Percentiles rank a stretch among this genome's conserved stretches.
Conservation (phyloP, 148 eudicot genomes). For the Silene conica region DNA sequence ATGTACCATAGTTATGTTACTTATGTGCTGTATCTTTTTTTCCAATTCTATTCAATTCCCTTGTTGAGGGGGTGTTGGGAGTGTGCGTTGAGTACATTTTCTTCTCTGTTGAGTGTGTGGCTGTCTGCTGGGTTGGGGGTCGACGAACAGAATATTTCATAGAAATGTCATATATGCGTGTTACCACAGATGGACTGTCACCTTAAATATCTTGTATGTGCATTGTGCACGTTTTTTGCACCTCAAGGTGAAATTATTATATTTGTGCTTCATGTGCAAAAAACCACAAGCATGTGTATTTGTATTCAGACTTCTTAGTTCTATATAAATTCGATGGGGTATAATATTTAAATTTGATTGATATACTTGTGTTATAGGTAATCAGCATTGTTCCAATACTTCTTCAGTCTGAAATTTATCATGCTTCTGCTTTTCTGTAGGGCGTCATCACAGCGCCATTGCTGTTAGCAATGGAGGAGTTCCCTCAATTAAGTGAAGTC, state of each 20-base stretch:
- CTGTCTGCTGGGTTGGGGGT: slow-evolving; percentile 1
- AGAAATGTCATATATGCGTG: background rate
- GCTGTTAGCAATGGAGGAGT: slow-evolving; percentile 89
- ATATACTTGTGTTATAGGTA: background rate
- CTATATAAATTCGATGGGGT: background rate
- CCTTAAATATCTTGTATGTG: background rate
- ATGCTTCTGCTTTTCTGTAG: slow-evolving; percentile 29
- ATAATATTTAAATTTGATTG: background rate
- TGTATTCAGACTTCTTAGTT: background rate
- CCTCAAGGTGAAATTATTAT: background rate
- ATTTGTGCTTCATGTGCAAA: background rate
- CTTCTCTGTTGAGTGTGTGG: background rate
- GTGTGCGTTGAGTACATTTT: background rate
- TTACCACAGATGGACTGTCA: background rate
- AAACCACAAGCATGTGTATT: background rate
- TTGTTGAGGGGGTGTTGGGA: background rate
- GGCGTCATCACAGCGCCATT: slow-evolving; percentile 90
- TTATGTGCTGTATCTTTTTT: background rate
- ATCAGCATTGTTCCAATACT: background rate
- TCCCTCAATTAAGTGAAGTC: slow-evolving; percentile 65
- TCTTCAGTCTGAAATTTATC: slow-evolving; percentile 17
- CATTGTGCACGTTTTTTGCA: background rate
- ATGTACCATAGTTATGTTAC: background rate
- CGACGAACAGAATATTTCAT: background rate
- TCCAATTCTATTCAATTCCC: background rate